phyloP scores from a whole-genome alignment of 2,329 filamentous ascomycete species.

The Erysiphe pulchra region DNA sequence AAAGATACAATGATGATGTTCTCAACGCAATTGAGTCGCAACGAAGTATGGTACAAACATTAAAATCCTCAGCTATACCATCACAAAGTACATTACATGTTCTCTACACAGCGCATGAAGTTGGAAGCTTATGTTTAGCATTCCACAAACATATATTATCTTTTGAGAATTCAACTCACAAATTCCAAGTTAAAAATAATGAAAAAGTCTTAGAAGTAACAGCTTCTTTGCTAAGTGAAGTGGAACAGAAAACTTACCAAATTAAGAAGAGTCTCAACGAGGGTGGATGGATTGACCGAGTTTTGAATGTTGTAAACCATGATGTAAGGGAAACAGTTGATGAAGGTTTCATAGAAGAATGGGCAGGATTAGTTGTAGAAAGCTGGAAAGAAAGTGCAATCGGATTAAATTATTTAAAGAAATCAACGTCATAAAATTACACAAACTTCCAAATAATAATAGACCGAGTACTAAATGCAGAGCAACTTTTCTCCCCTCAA shows the following conservation, averaged over 20 bases:
- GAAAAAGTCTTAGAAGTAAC: constrained; percentile 2
- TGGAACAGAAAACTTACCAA: constrained; percentile 3
- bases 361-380: constrained; percentile 12
- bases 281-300: constrained; percentile 13
- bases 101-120: constrained; percentile 11
- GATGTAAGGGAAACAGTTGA: constrained; percentile 4
- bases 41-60: constrained; percentile 1
- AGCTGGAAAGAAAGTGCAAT: constrained; percentile 13
- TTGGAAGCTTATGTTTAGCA: constrained; percentile 5
- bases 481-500: too few species aligned
- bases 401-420: constrained; percentile 9
- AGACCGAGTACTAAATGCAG: not conserved
- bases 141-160: constrained; percentile 6
- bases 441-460: too few species aligned
- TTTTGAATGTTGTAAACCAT: constrained; percentile 7
- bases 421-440: not conserved
- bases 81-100: constrained; percentile 8
- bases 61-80: constrained; percentile 3
- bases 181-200: constrained; percentile 5
- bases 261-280: constrained; percentile 12
- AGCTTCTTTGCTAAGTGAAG: constrained; percentile 4
- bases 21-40: constrained; percentile 3
- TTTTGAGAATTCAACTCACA: constrained; percentile 3
- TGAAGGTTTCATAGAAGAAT: constrained; percentile 12
- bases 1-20: constrained; percentile 4